These are phyloP conservation scores for Aspergillus spinulosporus DNA, from an alignment of 2,329 filamentous ascomycete species.

Conservation along the genomic window DNA sequence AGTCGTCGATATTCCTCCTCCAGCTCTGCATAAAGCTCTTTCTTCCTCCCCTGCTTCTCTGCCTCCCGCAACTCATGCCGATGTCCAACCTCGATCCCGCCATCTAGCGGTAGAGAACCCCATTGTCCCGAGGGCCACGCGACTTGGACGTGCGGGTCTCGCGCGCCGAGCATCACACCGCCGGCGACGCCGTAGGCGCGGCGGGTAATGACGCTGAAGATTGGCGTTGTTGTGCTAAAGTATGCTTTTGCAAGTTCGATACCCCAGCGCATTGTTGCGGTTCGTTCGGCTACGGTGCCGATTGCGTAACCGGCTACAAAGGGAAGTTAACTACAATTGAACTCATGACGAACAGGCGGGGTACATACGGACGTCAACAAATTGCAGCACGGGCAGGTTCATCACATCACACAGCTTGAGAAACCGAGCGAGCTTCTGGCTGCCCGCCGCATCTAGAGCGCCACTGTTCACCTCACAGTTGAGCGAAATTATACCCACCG, in stretches of 20 bases:
- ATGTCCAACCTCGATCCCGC: slow-evolving; percentile 66
- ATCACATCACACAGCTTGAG: slow-evolving; percentile 66
- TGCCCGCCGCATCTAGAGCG: slow-evolving; percentile 61
- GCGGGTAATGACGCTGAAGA: slow-evolving; percentile 64
- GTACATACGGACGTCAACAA: slow-evolving; percentile 58
- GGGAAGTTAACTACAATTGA: no score
- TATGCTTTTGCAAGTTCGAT: slow-evolving; percentile 63
- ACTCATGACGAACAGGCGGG: not conserved
- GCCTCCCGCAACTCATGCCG: slow-evolving; percentile 60
- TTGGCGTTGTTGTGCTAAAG: slow-evolving; percentile 61
- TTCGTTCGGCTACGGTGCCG: slow-evolving; percentile 62
- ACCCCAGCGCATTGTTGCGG: slow-evolving; percentile 65
- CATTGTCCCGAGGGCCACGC: slow-evolving; percentile 66
- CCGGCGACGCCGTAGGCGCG: slow-evolving; percentile 65
- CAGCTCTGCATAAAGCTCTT: slow-evolving; percentile 56
- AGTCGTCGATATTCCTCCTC: slow-evolving; percentile 61
- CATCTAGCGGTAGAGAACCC: slow-evolving; percentile 63
- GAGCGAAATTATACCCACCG: slow-evolving; percentile 60
- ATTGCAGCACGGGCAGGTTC: slow-evolving; percentile 64
- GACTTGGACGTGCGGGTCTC: slow-evolving; percentile 61
- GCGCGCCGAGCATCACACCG: slow-evolving; percentile 63
- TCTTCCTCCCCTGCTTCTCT: slow-evolving; percentile 52
- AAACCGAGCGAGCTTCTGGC: slow-evolving; percentile 61
- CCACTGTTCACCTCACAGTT: slow-evolving; percentile 64
- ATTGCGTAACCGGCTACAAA: slow-evolving; percentile 59